Base-by-base conservation (phyloP, 176 grass and related monocot genomes). In the Rhipidocladum racemiflorum region DNA sequence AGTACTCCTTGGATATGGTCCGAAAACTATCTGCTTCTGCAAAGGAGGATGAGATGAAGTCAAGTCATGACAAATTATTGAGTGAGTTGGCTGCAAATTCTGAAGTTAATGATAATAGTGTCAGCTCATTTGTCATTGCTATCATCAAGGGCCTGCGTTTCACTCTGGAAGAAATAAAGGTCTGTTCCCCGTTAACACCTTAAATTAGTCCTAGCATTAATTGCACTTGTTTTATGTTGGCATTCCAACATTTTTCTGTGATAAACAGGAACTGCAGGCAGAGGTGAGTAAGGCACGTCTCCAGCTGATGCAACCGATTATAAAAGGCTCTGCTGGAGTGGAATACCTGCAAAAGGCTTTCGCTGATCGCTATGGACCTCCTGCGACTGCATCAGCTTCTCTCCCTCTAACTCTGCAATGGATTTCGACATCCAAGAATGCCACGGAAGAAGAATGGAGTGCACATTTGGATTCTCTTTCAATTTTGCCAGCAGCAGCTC, bases 331-430 rank as follows among this genome's bases (percentile, higher is more conserved):
- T 74, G 89, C 76, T 13, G 96, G 96, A 88, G 79, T 93, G 42
- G 92, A 93, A 65, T 99, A 99, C 73, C 87, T 99, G 81, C 91
- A 93, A 69, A 91, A 99, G 72, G 96, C 92, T 78, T 99, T 99
- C 80, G 11, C 79, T 21, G 91, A 93, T 76, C 92, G 70, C 32
- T 93, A 87, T 66, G 90, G 92, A 38, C 69, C 79, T 69, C 88
- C 92, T 60, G 68, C 60, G 40, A 82, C 45, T 65, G 92, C 85
- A 65, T 67, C 82, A 62, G 64, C 44, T 39, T 78, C 86, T 75
- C 87, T 99, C 28, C 92, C 89, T 40, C 44, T 77, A 17, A 93
- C 87, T 70, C 1, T 36, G 27, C 82, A 79, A 20, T 99, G 92
- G 96, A 44, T 91, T 86, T 91, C 77, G 46, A 39, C 79, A 30